A percentile compares a stretch with the other conserved stretches of the same genome.
These are phyloP conservation scores for Colletotrichum neosansevieriae DNA, from an alignment of 2,329 filamentous ascomycete genomes.

Conservation along the genomic window DNA sequence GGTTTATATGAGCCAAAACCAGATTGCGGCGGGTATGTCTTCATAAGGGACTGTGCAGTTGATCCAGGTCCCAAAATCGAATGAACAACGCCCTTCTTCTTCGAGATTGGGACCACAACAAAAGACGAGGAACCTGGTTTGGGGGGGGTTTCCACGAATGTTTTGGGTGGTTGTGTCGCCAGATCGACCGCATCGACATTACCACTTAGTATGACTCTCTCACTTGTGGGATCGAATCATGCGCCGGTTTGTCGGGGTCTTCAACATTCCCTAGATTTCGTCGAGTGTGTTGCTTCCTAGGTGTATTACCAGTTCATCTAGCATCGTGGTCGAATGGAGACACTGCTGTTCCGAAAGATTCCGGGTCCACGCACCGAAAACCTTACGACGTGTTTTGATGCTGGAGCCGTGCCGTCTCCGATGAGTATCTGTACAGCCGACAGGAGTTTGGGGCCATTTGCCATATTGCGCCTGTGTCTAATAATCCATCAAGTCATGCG, in stretches of 20 bases:
- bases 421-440: too few species aligned
- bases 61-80: neutral
- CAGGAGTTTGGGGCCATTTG: neutral
- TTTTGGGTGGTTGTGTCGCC: neutral
- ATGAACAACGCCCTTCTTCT: too few species aligned
- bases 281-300: too few species aligned
- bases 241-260: neutral
- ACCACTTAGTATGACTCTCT: conserved; percentile 9
- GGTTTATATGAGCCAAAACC: too few species aligned
- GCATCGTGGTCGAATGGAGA: too few species aligned
- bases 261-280: neutral
- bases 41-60: neutral
- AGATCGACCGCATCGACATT: neutral
- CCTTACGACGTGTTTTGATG: too few species aligned
- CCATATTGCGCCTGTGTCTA: neutral
- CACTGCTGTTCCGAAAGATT: conserved; percentile 3
- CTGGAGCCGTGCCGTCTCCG: too few species aligned
- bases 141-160: neutral
- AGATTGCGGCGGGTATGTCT: neutral
- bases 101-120: too few species aligned
- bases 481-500: too few species aligned
- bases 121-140: neutral
- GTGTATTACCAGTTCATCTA: too few species aligned
- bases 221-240: neutral
- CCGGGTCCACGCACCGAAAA: conserved; percentile 18